A percentile compares a stretch with the other conserved stretches of the same genome.
Conservation (phyloP, 805 yeast genomes). For the Zygosaccharomyces lentus region DNA sequence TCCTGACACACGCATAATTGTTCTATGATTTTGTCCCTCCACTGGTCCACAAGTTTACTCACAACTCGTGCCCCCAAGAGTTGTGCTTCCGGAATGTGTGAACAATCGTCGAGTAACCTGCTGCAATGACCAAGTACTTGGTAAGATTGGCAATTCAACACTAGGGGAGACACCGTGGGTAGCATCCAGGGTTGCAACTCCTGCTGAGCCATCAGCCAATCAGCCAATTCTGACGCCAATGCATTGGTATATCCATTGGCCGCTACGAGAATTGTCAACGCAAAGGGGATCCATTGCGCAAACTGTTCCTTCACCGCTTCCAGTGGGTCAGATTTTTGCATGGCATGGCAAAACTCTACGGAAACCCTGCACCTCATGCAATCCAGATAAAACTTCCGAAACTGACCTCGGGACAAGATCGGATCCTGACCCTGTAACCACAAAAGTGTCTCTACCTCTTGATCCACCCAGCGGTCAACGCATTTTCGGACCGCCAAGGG, state of each 20-base stretch:
- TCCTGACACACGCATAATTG: conserved; percentile 25
- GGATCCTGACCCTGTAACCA: conserved; percentile 19
- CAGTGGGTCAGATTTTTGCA: conserved; percentile 12
- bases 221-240: conserved; percentile 11
- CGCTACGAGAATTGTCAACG: conserved; percentile 14
- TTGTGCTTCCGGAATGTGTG: not conserved
- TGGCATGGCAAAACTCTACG: conserved; percentile 7
- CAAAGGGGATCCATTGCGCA: conserved; percentile 14
- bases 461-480: conserved; percentile 13
- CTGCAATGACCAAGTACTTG: conserved; percentile 23
- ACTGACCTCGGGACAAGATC: conserved; percentile 16
- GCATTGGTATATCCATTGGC: conserved; percentile 16
- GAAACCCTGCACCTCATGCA: conserved; percentile 15
- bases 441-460: conserved; percentile 12
- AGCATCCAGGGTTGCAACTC: conserved; percentile 15
- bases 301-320: conserved; percentile 7
- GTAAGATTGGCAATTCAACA: conserved; percentile 12
- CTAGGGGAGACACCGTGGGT: conserved; percentile 21
- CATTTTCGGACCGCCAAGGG: conserved; percentile 1
- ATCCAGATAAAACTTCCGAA: conserved; percentile 19
- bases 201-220: conserved; percentile 18
- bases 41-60: conserved; percentile 22
- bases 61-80: conserved; percentile 18
- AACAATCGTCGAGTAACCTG: conserved; percentile 14
- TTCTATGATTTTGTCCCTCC: conserved; percentile 26